A percentile compares a stretch with the other conserved stretches of the same genome.
phyloP scores from a whole-genome alignment of 2,329 filamentous ascomycete genomes.

The Aspergillus clavatus region DNA sequence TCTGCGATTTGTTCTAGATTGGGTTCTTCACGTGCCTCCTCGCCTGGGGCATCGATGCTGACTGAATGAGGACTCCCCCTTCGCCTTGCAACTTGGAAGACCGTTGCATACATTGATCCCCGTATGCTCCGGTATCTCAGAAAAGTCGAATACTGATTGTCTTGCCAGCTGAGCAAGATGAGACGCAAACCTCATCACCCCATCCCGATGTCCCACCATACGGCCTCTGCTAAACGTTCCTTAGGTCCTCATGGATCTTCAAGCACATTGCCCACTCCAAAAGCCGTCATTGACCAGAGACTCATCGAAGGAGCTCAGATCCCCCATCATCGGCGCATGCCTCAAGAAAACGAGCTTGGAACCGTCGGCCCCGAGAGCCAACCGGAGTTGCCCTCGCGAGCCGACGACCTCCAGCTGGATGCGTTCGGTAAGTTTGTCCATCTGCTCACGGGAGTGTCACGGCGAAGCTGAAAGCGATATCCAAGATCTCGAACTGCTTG shows the following conservation, averaged over 20 bases:
- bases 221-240: conserved; percentile 9
- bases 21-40: neutral
- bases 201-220: conserved; percentile 8
- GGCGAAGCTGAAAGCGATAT: neutral
- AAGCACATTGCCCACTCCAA: conserved; percentile 6
- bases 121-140: no score
- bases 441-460: neutral
- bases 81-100: neutral
- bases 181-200: conserved; percentile 6
- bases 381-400: conserved; percentile 1
- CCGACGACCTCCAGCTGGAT: conserved; percentile 39
- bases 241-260: conserved; percentile 3
- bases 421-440: conserved; percentile 43
- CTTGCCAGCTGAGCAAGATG: conserved; percentile 13
- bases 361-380: neutral
- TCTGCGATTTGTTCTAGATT: neutral
- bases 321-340: conserved; percentile 4
- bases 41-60: neutral
- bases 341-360: neutral
- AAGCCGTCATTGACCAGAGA: conserved; percentile 18
- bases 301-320: conserved; percentile 22
- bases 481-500: conserved; percentile 36
- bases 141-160: no score
- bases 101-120: neutral
- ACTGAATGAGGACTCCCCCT: neutral